Evolutionary conservation across 768 basidiomycete species (phyloP).

Genomic region (Tulasnella sp.): DNA sequence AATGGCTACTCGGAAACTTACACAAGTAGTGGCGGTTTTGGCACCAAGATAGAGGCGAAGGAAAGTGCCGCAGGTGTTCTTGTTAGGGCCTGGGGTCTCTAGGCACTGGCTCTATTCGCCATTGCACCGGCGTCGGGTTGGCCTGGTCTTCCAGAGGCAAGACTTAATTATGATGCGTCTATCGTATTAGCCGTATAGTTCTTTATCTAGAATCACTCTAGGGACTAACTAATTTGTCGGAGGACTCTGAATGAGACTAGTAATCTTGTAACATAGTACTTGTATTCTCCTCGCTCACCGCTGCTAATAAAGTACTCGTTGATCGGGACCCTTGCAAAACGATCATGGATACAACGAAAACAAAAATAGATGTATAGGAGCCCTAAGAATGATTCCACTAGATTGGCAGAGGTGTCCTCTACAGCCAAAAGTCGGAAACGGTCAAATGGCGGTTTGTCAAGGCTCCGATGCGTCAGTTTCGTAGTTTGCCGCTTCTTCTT

Average conservation of each 20-base stretch:
- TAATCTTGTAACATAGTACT: background rate
- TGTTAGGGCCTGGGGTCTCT: conserved; percentile 9
- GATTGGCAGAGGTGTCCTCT: no score
- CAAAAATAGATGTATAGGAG: no score
- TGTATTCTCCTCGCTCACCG: conserved; percentile 13
- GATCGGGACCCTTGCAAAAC: background rate
- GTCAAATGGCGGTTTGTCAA: background rate
- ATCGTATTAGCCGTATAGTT: background rate
- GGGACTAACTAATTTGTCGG: background rate
- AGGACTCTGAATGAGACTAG: no score
- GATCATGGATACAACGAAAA: background rate
- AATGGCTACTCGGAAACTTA: background rate
- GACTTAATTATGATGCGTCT: no score
- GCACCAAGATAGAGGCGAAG: background rate
- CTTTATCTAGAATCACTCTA: background rate
- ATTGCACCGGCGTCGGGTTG: no score
- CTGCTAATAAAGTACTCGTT: background rate
- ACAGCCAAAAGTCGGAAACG: no score
- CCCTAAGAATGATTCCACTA: no score
- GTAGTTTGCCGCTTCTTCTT: background rate
- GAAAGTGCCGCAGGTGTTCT: background rate
- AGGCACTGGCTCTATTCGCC: background rate
- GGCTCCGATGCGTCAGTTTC: background rate
- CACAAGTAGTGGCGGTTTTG: background rate
- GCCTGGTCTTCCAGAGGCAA: no score